Evolutionary conservation across 140 eudicot species (phyloP).

Genomic region (Flaveria floridana): DNA sequence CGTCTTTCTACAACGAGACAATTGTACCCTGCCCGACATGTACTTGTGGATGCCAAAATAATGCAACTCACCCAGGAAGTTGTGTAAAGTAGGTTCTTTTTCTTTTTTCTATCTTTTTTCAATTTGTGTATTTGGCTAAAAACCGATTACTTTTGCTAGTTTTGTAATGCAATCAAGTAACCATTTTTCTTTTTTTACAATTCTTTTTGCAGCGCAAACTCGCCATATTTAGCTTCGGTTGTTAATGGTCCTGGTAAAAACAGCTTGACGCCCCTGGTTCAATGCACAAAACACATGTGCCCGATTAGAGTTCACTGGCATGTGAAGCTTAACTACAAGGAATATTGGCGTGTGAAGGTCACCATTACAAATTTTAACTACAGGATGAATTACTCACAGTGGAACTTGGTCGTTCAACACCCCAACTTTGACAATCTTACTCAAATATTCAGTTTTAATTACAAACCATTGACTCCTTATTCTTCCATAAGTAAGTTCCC

Average conservation of each 20-base stretch:
- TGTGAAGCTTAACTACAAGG: constrained; percentile 81
- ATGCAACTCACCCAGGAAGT: constrained; percentile 63
- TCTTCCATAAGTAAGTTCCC: constrained; percentile 66
- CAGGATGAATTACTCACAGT: constrained; percentile 82
- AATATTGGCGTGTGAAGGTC: constrained; percentile 88
- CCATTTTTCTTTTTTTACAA: neutral
- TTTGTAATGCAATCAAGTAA: constrained; percentile 7
- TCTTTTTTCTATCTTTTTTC: no score
- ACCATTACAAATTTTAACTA: constrained; percentile 85
- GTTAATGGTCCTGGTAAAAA: constrained; percentile 55
- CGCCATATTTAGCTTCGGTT: constrained; percentile 70
- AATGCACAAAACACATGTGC: constrained; percentile 91
- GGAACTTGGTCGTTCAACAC: constrained; percentile 87
- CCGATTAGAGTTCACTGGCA: constrained; percentile 95
- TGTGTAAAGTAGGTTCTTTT: constrained; percentile 64
- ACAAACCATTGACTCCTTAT: constrained; percentile 74
- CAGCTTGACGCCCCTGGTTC: constrained; percentile 68
- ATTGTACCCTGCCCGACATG: constrained; percentile 86
- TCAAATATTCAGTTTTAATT: constrained; percentile 76
- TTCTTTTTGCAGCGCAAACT: constrained; percentile 44
- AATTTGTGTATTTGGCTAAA: neutral
- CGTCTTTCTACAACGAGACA: constrained; percentile 84
- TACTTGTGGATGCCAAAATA: constrained; percentile 88
- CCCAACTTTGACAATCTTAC: constrained; percentile 85
- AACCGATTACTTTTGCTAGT: neutral